Conservation (phyloP, 345 rosid species). For the Draba incana region DNA sequence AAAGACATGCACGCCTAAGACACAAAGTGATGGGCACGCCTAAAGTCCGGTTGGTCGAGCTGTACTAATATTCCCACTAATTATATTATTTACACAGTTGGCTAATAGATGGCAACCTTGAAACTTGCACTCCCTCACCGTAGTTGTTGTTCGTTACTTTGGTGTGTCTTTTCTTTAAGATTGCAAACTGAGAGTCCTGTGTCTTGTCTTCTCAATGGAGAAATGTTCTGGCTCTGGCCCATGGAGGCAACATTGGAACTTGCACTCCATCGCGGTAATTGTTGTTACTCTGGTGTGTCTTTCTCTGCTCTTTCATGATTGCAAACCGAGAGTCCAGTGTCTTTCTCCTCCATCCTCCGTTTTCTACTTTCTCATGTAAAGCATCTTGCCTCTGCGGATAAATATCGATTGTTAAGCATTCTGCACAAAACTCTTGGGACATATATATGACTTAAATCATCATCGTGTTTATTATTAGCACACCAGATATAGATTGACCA, state of each 20-base stretch:
- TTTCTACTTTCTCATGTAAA: slow-evolving; percentile 27
- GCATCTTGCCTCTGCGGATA: slow-evolving; percentile 37
- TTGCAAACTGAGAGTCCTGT: no score
- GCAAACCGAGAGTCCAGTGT: slow-evolving; percentile 85
- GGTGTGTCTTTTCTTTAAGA: no score
- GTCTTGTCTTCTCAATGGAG: slow-evolving; percentile 36
- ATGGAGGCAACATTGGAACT: slow-evolving; percentile 49
- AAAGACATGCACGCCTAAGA: no score
- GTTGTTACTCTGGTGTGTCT: slow-evolving; percentile 30
- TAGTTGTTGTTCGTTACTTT: no score
- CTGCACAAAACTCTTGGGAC: not conserved
- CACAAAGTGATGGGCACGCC: no score
- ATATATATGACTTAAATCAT: slow-evolving; percentile 8
- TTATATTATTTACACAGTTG: no score
- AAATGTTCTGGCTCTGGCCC: slow-evolving; percentile 54
- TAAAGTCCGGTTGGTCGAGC: no score
- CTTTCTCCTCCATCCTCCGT: slow-evolving; percentile 45
- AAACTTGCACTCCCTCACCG: no score
- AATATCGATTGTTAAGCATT: not conserved
- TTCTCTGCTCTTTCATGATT: slow-evolving; percentile 74
- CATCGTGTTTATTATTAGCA: slow-evolving; percentile 2
- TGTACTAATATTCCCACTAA: no score
- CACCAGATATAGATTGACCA: slow-evolving; percentile 3
- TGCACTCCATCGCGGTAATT: slow-evolving; percentile 42
- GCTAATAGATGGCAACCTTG: no score